phyloP scores from a whole-genome alignment of 2,329 filamentous ascomycete genomes.

The Ceratocystis harringtonii region DNA sequence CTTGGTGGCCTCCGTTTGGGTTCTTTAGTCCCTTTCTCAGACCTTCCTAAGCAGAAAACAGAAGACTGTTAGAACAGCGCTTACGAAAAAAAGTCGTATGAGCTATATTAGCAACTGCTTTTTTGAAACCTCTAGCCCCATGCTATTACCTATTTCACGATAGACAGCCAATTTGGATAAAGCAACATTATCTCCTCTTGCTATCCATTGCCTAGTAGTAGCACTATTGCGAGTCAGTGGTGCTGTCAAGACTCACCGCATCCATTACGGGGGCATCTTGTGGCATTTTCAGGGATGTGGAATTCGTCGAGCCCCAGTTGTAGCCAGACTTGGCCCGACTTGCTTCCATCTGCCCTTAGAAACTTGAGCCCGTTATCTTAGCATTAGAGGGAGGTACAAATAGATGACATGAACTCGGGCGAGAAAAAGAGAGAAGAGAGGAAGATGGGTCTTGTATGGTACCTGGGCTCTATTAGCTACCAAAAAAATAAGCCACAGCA shows the following conservation, averaged over 20 bases:
- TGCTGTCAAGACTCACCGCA: neutral
- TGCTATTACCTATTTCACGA: neutral
- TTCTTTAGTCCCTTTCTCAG: neutral
- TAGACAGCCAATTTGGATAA: neutral
- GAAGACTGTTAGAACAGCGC: neutral
- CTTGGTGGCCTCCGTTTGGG: neutral
- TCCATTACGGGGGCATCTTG: neutral
- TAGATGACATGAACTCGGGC: constrained; percentile 1
- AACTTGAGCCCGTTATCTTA: neutral
- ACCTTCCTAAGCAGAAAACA: neutral
- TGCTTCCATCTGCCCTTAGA: neutral
- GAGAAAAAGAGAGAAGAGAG: constrained; percentile 4
- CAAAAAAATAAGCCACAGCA: neutral
- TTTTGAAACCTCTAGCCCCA: constrained; percentile 4
- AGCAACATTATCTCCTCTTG: neutral
- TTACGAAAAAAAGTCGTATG: neutral
- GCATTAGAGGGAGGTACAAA: neutral
- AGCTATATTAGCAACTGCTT: neutral
- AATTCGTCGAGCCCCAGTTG: neutral
- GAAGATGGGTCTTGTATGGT: neutral
- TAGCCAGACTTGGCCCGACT: neutral
- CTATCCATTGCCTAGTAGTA: neutral
- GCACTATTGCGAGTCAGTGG: neutral
- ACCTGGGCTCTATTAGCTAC: neutral
- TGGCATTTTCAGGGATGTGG: constrained; percentile 4